Conservation (phyloP, 352 stramenopile species). For the Globisporangium emineosum region DNA sequence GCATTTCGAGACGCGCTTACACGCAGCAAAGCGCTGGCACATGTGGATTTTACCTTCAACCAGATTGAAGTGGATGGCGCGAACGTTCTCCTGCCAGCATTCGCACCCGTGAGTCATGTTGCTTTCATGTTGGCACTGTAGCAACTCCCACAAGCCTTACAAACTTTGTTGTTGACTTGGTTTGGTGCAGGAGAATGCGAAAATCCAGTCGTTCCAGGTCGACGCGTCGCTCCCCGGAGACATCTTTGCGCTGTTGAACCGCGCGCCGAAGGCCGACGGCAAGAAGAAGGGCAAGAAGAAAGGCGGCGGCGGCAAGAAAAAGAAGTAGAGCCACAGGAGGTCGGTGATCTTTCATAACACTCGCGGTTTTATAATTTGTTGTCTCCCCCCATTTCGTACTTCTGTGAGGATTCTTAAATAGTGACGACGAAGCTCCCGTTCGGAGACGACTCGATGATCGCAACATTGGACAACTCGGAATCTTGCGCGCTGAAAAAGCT, state of each 20-base stretch:
- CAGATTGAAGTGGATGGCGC: constrained; percentile 65
- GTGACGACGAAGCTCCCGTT: constrained; percentile 56
- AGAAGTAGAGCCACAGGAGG: constrained; percentile 21
- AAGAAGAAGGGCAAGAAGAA: constrained; percentile 86
- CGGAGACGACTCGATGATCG: constrained; percentile 47
- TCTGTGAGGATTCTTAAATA: constrained; percentile 36
- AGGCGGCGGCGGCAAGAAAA: constrained; percentile 64
- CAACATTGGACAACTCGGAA: constrained; percentile 9
- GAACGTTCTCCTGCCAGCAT: constrained; percentile 49
- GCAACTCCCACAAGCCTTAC: background rate
- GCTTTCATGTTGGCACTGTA: background rate
- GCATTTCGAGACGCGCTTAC: constrained; percentile 65
- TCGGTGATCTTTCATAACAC: background rate
- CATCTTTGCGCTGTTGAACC: constrained; percentile 73
- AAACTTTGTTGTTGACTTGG: background rate
- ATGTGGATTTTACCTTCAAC: constrained; percentile 81
- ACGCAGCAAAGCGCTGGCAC: constrained; percentile 58
- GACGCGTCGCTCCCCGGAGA: constrained; percentile 68
- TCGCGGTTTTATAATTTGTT: background rate
- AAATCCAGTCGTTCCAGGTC: constrained; percentile 72
- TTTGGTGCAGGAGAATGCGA: constrained; percentile 44
- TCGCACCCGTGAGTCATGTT: constrained; percentile 32
- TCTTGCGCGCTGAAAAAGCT: constrained; percentile 8
- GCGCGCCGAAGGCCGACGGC: constrained; percentile 56
- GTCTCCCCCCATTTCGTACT: background rate